Evolutionary conservation across 1,139 yeast genomes (phyloP).

Genomic region (Hansenula lynferdii): DNA sequence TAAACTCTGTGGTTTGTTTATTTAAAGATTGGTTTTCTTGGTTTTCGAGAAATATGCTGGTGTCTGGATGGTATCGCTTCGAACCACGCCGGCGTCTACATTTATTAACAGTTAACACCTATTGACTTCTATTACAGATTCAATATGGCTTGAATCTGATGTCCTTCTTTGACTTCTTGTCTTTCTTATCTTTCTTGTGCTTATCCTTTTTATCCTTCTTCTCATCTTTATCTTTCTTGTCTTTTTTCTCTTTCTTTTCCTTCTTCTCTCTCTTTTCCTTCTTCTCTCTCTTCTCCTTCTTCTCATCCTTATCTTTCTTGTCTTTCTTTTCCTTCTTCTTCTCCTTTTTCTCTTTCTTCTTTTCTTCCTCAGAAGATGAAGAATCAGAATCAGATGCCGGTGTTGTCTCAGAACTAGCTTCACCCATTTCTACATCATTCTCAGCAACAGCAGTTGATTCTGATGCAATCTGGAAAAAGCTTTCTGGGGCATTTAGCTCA

Average conservation of each 20-base stretch:
- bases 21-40: slow-evolving; percentile 1
- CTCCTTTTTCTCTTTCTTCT: no score
- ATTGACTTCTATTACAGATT: no score
- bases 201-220: slow-evolving; percentile 21
- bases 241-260: slow-evolving; percentile 23
- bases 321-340: slow-evolving; percentile 27
- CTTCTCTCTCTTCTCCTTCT: slow-evolving; percentile 5
- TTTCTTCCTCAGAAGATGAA: slow-evolving; percentile 23
- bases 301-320: slow-evolving; percentile 16
- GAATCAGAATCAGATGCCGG: no score
- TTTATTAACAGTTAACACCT: no score
- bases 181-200: slow-evolving; percentile 18
- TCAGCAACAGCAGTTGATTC: slow-evolving; percentile 5
- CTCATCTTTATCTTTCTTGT: slow-evolving; percentile 21
- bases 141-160: slow-evolving; percentile 53
- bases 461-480: slow-evolving; percentile 20
- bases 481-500: slow-evolving; percentile 21
- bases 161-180: slow-evolving; percentile 28
- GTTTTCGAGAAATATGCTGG: no score
- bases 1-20: slow-evolving; percentile 2
- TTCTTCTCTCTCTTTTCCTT: slow-evolving; percentile 24
- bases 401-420: slow-evolving; percentile 20
- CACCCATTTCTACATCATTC: slow-evolving; percentile 18
- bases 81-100: background rate
- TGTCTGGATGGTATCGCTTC: slow-evolving; percentile 3